Base-by-base conservation (phyloP, 345 rosid species). In the Excoecaria agallocha region DNA sequence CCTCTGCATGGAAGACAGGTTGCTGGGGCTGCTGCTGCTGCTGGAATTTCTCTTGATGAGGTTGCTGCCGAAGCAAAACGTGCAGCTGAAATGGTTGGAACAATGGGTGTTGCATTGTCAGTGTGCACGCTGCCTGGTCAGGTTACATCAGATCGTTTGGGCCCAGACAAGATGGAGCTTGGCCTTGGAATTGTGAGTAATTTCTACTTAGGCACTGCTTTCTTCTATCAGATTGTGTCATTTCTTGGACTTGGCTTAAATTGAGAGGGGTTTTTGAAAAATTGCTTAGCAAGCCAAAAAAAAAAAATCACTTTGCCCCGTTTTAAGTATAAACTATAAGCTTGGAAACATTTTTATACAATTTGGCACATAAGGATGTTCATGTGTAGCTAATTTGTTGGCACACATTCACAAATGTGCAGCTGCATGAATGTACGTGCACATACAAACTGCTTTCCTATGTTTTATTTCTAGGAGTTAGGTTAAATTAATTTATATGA, bases 121-220 rank as follows among this genome's bases (percentile, higher is more conserved):
- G 92, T 95, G 66, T 90, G 98, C 79, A 92, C 97, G 25, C 84
- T 82, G 77, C 97, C 98, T 68, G 97, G 98, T 74, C 97, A 85
- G 81, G 91, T 84, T 78, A 88, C 94, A 50, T 91, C 98, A 45
- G 93, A 92, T 66, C 92, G 97, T 76, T 77, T 92, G 85, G 98
- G 95, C 61, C 84, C 86, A 6, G 93, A 90, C 67, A 94, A 92
- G 85, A 91, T 94, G 96, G 97, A 94, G 79, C 97, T 94, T 73
- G 98, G 98, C 75, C 97, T 94, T 72, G 98, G 98, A 87, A 89
- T 94, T 82, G 98, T 94, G 87, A 86, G 97, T 85, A 77, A 57
- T 60, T 75, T 77, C 74, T 38, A 52, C 10, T 16, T 10, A 6
- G 41, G 54, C 48, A 65, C 12, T 65, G 15, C 38, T 60, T 45